Evolutionary conservation across 257 asterid species (phyloP), one percentile per base, ranked within the genome.

Genomic region (Salvia hispanica): DNA sequence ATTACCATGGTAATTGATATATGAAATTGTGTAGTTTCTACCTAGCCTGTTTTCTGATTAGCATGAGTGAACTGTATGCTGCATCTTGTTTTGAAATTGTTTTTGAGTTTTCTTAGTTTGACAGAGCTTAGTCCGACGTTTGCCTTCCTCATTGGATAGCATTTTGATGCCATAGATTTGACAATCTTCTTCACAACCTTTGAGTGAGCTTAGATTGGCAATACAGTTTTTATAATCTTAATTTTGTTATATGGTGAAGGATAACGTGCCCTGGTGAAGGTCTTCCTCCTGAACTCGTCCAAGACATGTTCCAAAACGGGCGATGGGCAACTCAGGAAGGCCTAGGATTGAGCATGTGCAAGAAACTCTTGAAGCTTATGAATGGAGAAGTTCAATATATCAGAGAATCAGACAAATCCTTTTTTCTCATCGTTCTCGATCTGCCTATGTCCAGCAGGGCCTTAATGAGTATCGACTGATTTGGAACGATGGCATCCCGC

Each of bases 191-290:
- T 25, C 31, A 25, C 31, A 25, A 25, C 31, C 39, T 34, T 16
- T 51, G 33, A 51, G 57, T 15, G 33, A 8, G 31, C 16, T 45
- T 12, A 45, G 6, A 46, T 46, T 11, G n/a, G 13, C n/a, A 12
- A 7, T 8, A 51, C 57, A 45, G 31, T 25, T 25, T 25, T 25
- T 2, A 25, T 25, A 1, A 43, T 63, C 46, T 45, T 39, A 50
- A 34, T 13, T 58, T 46, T 46, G 2, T 57, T 57, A 69, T 67
- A 43, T 39, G 25, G 59, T 59, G 68, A 73, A 92, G 97, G 90
- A 81, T 92, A 70, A 79, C 81, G 37, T 84, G 95, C 79, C 95
- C 93, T 0, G 98, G 98, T 0, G 91, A 86, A 79, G 98, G 98
- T 31, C 93, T 90, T 74, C 90, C 96, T 51, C 79, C 96, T 0